phyloP scores from a whole-genome alignment of 192 early-diverging fungal genomes.

The Podila epigama region DNA sequence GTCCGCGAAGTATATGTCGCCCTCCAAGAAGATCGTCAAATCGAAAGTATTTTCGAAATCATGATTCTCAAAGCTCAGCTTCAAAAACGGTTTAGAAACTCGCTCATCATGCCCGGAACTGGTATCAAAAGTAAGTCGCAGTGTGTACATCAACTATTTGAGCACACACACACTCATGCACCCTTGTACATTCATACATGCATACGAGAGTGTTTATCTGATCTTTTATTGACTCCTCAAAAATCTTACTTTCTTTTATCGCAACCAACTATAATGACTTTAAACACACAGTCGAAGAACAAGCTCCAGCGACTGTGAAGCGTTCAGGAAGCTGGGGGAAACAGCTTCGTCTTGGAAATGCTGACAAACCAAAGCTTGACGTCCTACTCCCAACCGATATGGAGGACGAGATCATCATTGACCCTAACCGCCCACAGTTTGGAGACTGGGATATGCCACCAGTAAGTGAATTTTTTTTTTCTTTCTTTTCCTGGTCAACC shows the following conservation, averaged over 20 bases:
- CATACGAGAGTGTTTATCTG: too few species aligned
- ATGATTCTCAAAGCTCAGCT: slow-evolving; percentile 59
- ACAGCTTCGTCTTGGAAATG: slow-evolving; percentile 40
- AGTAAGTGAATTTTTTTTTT: slow-evolving; percentile 18
- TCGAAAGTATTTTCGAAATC: slow-evolving; percentile 54
- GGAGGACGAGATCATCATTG: slow-evolving; percentile 29
- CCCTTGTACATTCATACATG: too few species aligned
- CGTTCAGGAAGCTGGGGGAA: slow-evolving; percentile 50
- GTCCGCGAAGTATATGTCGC: slow-evolving; percentile 61
- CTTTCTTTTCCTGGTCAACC: background rate
- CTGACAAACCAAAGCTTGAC: slow-evolving; percentile 45
- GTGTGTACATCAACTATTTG: background rate
- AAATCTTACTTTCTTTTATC: too few species aligned
- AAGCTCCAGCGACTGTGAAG: slow-evolving; percentile 40
- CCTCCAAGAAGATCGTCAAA: slow-evolving; percentile 59
- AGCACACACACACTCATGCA: too few species aligned
- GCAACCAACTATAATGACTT: background rate
- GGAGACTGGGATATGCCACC: slow-evolving; percentile 45
- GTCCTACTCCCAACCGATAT: slow-evolving; percentile 33
- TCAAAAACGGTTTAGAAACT: slow-evolving; percentile 52
- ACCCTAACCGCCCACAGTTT: slow-evolving; percentile 45
- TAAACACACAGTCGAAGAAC: slow-evolving; percentile 22
- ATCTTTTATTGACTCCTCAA: background rate
- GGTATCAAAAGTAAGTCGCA: slow-evolving; percentile 22
- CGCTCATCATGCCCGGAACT: slow-evolving; percentile 47